These are phyloP conservation scores for Saccharomycopsis sp. DNA, from an alignment of 805 yeast genomes.

Conservation along the genomic window DNA sequence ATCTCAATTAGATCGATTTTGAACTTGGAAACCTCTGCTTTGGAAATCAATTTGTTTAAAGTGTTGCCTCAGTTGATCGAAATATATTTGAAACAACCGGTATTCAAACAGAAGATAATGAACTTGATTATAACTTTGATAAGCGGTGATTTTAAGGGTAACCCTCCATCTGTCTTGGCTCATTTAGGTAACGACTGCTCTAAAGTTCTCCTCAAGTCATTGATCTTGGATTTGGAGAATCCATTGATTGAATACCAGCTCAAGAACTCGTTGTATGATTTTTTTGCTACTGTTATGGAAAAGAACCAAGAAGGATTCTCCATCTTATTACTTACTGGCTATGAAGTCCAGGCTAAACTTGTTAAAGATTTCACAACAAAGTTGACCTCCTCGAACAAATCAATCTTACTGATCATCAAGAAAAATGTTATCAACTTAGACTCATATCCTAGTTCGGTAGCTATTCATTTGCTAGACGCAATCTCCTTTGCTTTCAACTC, in stretches of 20 bases:
- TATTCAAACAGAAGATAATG: slow-evolving; percentile 45
- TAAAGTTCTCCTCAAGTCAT: slow-evolving; percentile 47
- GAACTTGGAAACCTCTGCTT: slow-evolving; percentile 43
- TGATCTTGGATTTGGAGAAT: slow-evolving; percentile 55
- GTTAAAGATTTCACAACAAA: slow-evolving; percentile 13
- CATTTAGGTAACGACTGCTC: slow-evolving; percentile 68
- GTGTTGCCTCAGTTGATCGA: slow-evolving; percentile 51
- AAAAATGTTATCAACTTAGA: slow-evolving; percentile 45
- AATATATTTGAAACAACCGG: slow-evolving; percentile 44
- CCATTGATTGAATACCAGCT: slow-evolving; percentile 47
- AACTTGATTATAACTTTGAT: slow-evolving; percentile 53
- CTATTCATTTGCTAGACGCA: slow-evolving; percentile 64
- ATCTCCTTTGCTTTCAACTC: slow-evolving; percentile 69
- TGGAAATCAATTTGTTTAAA: slow-evolving; percentile 56
- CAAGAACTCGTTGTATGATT: slow-evolving; percentile 51
- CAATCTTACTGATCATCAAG: slow-evolving; percentile 53
- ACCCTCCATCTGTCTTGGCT: slow-evolving; percentile 74
- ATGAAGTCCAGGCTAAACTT: slow-evolving; percentile 33
- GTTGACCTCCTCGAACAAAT: slow-evolving; percentile 24
- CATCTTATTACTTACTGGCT: slow-evolving; percentile 57
- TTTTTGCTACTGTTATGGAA: slow-evolving; percentile 60
- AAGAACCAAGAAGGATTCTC: slow-evolving; percentile 77
- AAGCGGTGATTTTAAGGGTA: slow-evolving; percentile 31
- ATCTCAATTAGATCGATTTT: slow-evolving; percentile 49
- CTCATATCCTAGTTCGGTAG: slow-evolving; percentile 53